phyloP scores from a whole-genome alignment of 805 yeast genomes.

The Metschnikowia orientalis region DNA sequence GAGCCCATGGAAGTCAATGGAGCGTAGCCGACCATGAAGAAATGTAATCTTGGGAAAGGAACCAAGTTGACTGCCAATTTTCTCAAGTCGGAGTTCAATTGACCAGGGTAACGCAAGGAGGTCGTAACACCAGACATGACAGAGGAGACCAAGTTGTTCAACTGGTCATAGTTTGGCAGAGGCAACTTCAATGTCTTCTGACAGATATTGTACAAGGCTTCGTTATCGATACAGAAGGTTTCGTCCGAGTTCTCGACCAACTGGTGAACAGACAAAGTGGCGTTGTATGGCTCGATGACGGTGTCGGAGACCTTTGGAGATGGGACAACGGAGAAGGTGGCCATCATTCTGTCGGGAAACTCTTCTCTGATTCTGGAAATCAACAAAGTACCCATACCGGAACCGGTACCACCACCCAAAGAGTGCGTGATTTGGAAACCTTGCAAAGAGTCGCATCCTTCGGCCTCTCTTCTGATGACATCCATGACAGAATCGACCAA shows the following conservation, averaged over 20 bases:
- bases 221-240: constrained; percentile 93
- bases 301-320: constrained; percentile 90
- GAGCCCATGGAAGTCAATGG: constrained; percentile 82
- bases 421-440: constrained; percentile 80
- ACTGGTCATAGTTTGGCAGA: constrained; percentile 73
- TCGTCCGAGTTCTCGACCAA: constrained; percentile 88
- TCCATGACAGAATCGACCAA: constrained; percentile 86
- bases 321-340: constrained; percentile 90
- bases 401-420: constrained; percentile 83
- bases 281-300: constrained; percentile 93
- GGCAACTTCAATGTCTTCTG: constrained; percentile 77
- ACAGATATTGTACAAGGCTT: constrained; percentile 87
- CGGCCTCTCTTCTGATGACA: constrained; percentile 89
- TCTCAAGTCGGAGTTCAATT: constrained; percentile 86
- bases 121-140: constrained; percentile 97
- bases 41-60: constrained; percentile 93
- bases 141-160: constrained; percentile 77
- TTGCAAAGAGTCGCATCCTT: constrained; percentile 86
- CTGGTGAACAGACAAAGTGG: constrained; percentile 86
- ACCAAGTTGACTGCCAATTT: constrained; percentile 91
- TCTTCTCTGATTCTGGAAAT: constrained; percentile 86
- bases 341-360: constrained; percentile 94
- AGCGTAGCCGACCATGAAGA: constrained; percentile 93
- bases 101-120: constrained; percentile 91
- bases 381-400: constrained; percentile 91